A percentile compares a stretch with the other conserved stretches of the same genome.
Evolutionary conservation across 192 early-diverging fungal species (phyloP).

Genomic region (Funneliformis geosporum): DNA sequence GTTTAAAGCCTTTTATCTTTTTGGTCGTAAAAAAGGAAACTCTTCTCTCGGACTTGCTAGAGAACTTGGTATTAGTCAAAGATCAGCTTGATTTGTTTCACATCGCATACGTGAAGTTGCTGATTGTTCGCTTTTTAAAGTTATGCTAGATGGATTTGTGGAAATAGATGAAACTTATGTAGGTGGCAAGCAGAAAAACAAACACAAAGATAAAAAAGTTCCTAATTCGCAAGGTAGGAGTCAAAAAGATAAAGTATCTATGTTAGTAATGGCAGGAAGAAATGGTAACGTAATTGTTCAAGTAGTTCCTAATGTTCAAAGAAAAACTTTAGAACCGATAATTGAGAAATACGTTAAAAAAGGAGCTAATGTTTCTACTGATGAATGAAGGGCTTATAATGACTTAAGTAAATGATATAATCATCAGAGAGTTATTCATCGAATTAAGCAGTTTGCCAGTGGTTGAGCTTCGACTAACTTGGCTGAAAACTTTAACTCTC

Average conservation of each 20-base stretch:
- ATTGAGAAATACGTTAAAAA: not conserved
- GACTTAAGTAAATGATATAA: not conserved
- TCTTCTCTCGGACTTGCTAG: not conserved
- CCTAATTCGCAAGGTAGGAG: not conserved
- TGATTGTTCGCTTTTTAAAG: not conserved
- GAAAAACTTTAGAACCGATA: not conserved
- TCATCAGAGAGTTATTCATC: not conserved
- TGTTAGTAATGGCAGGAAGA: not conserved
- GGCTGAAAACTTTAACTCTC: not conserved
- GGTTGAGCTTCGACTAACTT: not conserved
- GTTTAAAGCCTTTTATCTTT: not conserved
- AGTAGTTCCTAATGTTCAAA: not conserved
- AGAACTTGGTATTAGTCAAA: not conserved
- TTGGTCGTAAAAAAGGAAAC: not conserved
- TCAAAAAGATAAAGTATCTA: not conserved
- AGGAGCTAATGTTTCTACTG: not conserved
- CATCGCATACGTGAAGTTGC: not conserved
- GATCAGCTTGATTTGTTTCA: constrained; percentile 4
- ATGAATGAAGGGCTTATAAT: not conserved
- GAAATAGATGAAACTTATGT: constrained; percentile 22
- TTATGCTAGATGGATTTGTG: constrained; percentile 12
- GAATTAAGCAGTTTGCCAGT: not conserved
- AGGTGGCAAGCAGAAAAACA: constrained; percentile 3
- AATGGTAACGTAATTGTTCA: not conserved
- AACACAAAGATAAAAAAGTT: not conserved